Conservation (phyloP, 352 stramenopile genomes). For the Globisporangium cylindrosporum region DNA sequence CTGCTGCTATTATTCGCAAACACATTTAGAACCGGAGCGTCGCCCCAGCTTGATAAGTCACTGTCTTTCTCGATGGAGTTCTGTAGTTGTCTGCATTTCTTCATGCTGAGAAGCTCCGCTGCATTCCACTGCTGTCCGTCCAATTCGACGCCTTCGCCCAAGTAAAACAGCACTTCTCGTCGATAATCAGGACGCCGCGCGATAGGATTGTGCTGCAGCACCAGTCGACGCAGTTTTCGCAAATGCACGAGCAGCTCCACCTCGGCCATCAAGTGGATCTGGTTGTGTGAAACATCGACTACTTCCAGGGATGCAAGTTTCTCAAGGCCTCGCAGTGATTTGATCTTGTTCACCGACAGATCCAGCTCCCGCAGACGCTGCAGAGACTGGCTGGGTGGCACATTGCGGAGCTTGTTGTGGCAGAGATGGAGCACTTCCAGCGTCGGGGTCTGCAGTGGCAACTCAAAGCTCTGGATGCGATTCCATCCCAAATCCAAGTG, state of each 20-base stretch:
- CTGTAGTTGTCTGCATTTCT: slow-evolving; percentile 48
- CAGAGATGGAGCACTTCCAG: slow-evolving; percentile 61
- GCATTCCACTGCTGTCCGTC: slow-evolving; percentile 60
- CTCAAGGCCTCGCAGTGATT: slow-evolving; percentile 53
- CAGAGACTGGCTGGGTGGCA: slow-evolving; percentile 47
- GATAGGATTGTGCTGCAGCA: slow-evolving; percentile 76
- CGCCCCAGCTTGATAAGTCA: slow-evolving; percentile 8
- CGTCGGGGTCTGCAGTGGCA: slow-evolving; percentile 24
- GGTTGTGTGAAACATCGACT: slow-evolving; percentile 75
- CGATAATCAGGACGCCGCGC: slow-evolving; percentile 69
- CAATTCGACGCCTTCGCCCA: slow-evolving; percentile 62
- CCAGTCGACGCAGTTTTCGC: slow-evolving; percentile 37
- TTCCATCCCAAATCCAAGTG: slow-evolving; percentile 76
- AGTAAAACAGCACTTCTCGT: slow-evolving; percentile 77
- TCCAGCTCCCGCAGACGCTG: slow-evolving; percentile 47
- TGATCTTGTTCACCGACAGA: slow-evolving; percentile 64
- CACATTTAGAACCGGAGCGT: background rate
- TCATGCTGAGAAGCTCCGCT: slow-evolving; percentile 72
- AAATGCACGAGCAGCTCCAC: slow-evolving; percentile 50
- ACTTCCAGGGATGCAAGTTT: slow-evolving; percentile 37
- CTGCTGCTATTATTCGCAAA: background rate
- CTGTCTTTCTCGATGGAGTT: slow-evolving; percentile 11
- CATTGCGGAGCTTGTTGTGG: slow-evolving; percentile 52
- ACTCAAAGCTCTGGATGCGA: slow-evolving; percentile 43
- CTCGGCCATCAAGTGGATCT: slow-evolving; percentile 46